Evolutionary conservation across 495 filamentous ascomycete genomes (phyloP).

Genomic region (Aspergillus ostianus): DNA sequence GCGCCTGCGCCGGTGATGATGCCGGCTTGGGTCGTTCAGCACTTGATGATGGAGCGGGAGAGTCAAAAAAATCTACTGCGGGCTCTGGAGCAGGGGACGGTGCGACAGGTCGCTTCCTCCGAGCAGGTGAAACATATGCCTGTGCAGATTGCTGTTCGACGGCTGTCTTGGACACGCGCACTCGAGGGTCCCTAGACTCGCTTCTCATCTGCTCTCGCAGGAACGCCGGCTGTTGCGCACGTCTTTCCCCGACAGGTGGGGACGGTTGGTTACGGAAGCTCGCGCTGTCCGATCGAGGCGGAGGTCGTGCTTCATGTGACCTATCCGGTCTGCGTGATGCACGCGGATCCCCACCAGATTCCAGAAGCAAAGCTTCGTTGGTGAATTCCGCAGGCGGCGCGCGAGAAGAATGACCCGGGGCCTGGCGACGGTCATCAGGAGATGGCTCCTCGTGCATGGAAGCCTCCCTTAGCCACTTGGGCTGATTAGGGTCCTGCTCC

Average conservation of each 20-base stretch:
- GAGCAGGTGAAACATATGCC: constrained; percentile 86
- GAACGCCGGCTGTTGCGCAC: constrained; percentile 33
- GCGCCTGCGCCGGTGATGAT: constrained; percentile 28
- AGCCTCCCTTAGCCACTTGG: constrained; percentile 89
- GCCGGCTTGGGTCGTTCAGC: constrained; percentile 26
- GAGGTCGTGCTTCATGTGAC: constrained; percentile 22
- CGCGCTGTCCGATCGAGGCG: constrained; percentile 21
- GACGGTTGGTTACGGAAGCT: constrained; percentile 46
- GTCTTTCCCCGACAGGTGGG: constrained; percentile 26
- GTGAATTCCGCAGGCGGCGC: constrained; percentile 54
- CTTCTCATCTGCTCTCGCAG: constrained; percentile 40
- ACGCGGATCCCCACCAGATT: constrained; percentile 53
- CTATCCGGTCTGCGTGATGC: constrained; percentile 21
- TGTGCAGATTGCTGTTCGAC: constrained; percentile 79
- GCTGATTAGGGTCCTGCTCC: constrained; percentile 78
- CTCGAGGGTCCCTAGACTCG: constrained; percentile 50
- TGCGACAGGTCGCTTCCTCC: constrained; percentile 65
- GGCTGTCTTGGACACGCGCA: constrained; percentile 64
- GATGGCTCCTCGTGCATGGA: constrained; percentile 32
- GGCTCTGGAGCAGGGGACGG: constrained; percentile 42
- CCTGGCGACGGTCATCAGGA: constrained; percentile 19
- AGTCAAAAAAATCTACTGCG: constrained; percentile 59
- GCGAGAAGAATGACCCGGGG: constrained; percentile 11
- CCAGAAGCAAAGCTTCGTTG: constrained; percentile 90
- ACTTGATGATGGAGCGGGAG: constrained; percentile 36